Evolutionary conservation across 2,329 filamentous ascomycete species (phyloP).

Genomic region (Trichoderma oligosporum): DNA sequence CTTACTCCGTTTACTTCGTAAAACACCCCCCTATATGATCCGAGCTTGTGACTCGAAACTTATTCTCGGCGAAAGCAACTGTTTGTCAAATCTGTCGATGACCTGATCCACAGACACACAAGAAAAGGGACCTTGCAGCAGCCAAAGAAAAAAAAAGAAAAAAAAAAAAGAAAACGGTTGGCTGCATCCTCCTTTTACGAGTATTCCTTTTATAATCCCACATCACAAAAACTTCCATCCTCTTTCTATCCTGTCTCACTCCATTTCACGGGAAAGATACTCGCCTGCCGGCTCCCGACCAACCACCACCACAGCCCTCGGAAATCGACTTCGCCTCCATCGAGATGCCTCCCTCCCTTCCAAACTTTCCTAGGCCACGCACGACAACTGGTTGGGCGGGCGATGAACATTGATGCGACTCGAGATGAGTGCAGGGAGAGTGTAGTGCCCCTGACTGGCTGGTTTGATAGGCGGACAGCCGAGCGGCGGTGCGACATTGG

Average conservation of each 20-base stretch:
- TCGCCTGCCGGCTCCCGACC: neutral
- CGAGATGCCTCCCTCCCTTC: neutral
- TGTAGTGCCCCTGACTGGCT: neutral
- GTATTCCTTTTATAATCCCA: neutral
- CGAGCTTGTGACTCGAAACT: neutral
- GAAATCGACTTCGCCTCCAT: neutral
- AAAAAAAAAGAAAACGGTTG: neutral
- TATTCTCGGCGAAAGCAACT: neutral
- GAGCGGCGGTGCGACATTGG: conserved; percentile 11
- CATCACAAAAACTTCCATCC: neutral
- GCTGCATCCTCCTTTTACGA: neutral
- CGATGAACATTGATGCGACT: conserved; percentile 7
- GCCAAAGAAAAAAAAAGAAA: neutral
- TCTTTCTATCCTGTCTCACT: neutral
- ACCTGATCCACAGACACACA: conserved; percentile 7
- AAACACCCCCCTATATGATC: neutral
- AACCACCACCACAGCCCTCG: neutral
- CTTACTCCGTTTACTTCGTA: too few relatives aligned
- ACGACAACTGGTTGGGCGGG: conserved; percentile 5
- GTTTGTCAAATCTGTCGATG: conserved; percentile 12
- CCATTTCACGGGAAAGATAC: neutral
- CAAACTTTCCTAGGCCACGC: neutral
- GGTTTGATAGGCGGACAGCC: conserved; percentile 15
- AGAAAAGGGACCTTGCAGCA: conserved; percentile 15
- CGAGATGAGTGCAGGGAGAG: neutral